phyloP scores from a whole-genome alignment of 2,329 filamentous ascomycete genomes.

The Aspergillus thermomutatus region DNA sequence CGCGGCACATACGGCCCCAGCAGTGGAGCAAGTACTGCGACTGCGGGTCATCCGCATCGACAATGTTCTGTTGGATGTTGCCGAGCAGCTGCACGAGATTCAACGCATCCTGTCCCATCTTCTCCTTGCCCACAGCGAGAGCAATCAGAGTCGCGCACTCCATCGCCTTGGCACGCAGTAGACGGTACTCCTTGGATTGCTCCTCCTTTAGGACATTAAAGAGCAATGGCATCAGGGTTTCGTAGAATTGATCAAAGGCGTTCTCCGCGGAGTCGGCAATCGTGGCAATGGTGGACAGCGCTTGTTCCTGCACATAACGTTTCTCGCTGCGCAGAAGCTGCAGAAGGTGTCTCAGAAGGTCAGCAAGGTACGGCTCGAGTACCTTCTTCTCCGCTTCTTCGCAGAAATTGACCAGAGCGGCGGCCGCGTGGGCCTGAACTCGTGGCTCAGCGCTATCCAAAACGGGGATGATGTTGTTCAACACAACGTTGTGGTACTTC shows the following conservation, averaged over 20 bases:
- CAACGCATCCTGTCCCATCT: slow-evolving; percentile 82
- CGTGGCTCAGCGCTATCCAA: slow-evolving; percentile 85
- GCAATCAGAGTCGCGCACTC: slow-evolving; percentile 95
- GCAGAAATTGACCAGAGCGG: slow-evolving; percentile 98
- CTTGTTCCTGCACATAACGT: slow-evolving; percentile 96
- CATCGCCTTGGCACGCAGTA: slow-evolving; percentile 96
- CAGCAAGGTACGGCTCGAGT: slow-evolving; percentile 88
- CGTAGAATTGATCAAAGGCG: slow-evolving; percentile 93
- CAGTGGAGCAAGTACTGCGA: slow-evolving; percentile 97
- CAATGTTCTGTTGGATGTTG: slow-evolving; percentile 80
- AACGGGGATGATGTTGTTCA: slow-evolving; percentile 89
- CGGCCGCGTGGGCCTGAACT: slow-evolving; percentile 94
- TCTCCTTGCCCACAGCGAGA: slow-evolving; percentile 88
- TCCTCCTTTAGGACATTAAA: slow-evolving; percentile 86
- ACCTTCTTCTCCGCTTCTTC: slow-evolving; percentile 93
- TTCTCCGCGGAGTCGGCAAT: slow-evolving; percentile 98
- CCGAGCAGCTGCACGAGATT: slow-evolving; percentile 83
- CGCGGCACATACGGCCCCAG: slow-evolving; percentile 98
- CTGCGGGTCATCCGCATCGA: slow-evolving; percentile 90
- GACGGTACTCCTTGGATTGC: slow-evolving; percentile 86
- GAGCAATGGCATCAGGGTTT: slow-evolving; percentile 89
- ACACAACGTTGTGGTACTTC: slow-evolving; percentile 83
- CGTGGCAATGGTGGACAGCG: slow-evolving; percentile 93
- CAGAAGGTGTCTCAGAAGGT: slow-evolving; percentile 80
- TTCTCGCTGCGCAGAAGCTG: slow-evolving; percentile 86